These are phyloP conservation scores for Ciborinia camelliae DNA, from an alignment of 2,329 filamentous ascomycete species.

Conservation along the genomic window DNA sequence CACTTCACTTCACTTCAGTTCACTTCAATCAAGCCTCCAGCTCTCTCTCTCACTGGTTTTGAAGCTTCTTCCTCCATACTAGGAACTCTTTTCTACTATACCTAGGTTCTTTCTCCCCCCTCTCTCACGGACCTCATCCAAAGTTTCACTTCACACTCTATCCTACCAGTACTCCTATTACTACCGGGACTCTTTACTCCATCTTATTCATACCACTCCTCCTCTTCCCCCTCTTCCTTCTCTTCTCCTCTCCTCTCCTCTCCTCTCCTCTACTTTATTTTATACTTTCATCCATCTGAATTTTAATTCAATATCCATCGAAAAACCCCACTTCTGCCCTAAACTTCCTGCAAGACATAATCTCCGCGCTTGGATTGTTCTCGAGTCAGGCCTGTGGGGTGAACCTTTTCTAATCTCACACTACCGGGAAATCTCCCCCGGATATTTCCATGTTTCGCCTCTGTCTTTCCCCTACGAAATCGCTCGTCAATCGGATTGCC, in stretches of 20 bases:
- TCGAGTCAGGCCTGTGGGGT: constrained; percentile 10
- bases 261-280: background rate
- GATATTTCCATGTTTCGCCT: constrained; percentile 8
- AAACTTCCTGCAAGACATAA: constrained; percentile 7
- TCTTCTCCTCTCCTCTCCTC: background rate
- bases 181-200: too few species aligned
- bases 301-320: background rate
- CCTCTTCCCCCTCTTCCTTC: background rate
- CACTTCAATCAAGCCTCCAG: too few species aligned
- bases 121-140: too few species aligned
- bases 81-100: too few species aligned
- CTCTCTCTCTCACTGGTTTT: too few species aligned
- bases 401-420: background rate
- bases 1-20: too few species aligned
- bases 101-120: too few species aligned
- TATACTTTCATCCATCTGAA: background rate
- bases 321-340: background rate
- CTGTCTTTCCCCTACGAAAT: background rate
- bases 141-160: too few species aligned
- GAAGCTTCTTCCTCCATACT: too few species aligned
- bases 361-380: background rate
- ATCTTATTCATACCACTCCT: background rate
- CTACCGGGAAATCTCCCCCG: background rate
- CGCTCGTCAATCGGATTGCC: background rate
- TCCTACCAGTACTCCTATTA: too few species aligned